Evolutionary conservation across 2,329 filamentous ascomycete genomes (phyloP).

Genomic region (Stemphylium beticola): DNA sequence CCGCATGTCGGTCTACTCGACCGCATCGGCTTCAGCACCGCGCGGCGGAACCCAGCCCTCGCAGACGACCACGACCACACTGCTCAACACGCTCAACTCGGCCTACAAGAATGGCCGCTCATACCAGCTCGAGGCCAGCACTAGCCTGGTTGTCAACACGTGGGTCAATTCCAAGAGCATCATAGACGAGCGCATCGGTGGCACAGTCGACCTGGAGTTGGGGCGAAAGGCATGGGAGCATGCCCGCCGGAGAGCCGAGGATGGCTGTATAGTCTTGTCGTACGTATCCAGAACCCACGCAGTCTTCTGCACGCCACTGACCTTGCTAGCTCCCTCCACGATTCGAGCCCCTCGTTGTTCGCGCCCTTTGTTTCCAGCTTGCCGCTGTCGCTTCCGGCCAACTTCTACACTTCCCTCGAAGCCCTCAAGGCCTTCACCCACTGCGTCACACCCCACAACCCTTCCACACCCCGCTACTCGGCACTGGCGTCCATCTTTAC

Average conservation of each 20-base stretch:
- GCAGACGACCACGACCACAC: slow-evolving; percentile 89
- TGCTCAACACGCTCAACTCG: slow-evolving; percentile 90
- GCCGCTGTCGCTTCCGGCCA: slow-evolving; percentile 77
- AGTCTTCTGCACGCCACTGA: slow-evolving; percentile 13
- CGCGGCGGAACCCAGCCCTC: slow-evolving; percentile 68
- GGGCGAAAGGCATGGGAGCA: slow-evolving; percentile 93
- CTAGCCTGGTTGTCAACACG: slow-evolving; percentile 92
- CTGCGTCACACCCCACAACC: slow-evolving; percentile 87
- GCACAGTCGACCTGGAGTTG: slow-evolving; percentile 80
- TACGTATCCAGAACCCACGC: slow-evolving; percentile 54
- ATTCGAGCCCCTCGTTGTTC: slow-evolving; percentile 84
- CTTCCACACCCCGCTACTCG: slow-evolving; percentile 79
- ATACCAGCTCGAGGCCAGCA: slow-evolving; percentile 87
- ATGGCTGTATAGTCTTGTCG: slow-evolving; percentile 91
- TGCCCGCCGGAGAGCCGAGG: slow-evolving; percentile 89
- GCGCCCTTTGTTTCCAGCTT: slow-evolving; percentile 80
- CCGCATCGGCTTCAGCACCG: slow-evolving; percentile 63
- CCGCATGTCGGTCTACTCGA: slow-evolving; percentile 67
- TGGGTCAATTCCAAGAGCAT: slow-evolving; percentile 83
- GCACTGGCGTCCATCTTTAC: slow-evolving; percentile 82
- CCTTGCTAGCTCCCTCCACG: slow-evolving; percentile 77
- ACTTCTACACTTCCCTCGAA: slow-evolving; percentile 78
- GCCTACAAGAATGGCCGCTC: slow-evolving; percentile 82
- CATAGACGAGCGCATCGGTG: slow-evolving; percentile 72
- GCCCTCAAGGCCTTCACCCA: slow-evolving; percentile 85